These are phyloP conservation scores for Zalaria sp. DNA, from an alignment of 2,329 filamentous ascomycete genomes.

Conservation along the genomic window DNA sequence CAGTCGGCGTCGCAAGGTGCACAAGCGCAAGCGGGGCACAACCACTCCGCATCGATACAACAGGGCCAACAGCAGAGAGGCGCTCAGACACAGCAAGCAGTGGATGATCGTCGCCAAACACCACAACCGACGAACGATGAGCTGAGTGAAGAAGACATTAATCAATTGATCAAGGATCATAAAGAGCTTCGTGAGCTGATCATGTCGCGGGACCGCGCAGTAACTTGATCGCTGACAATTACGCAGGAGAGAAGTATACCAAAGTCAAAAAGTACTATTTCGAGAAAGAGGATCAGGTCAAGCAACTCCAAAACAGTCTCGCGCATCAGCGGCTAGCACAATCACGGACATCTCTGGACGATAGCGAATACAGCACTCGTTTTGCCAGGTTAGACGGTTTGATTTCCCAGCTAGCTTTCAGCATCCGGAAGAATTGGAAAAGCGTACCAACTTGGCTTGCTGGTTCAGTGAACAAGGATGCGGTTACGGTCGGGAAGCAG, in stretches of 20 bases:
- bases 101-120: conserved; percentile 25
- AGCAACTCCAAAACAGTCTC: conserved; percentile 91
- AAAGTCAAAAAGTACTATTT: conserved; percentile 98
- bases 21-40: not conserved
- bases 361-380: conserved; percentile 80
- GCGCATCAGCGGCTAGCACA: conserved; percentile 91
- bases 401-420: conserved; percentile 88
- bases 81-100: conserved; percentile 8
- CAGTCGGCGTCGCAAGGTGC: conserved; percentile 1
- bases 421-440: conserved; percentile 90
- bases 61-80: conserved; percentile 11
- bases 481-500: conserved; percentile 74
- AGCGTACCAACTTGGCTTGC: conserved; percentile 68
- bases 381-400: conserved; percentile 88
- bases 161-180: conserved; percentile 33
- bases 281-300: conserved; percentile 77
- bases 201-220: not conserved
- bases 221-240: conserved; percentile 6
- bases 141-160: conserved; percentile 33
- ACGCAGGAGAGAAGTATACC: conserved; percentile 83
- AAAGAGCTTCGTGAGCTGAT: conserved; percentile 32
- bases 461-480: conserved; percentile 69
- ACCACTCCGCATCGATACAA: conserved; percentile 6
- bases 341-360: conserved; percentile 85
- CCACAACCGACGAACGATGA: conserved; percentile 30